Conservation (phyloP, 495 filamentous ascomycete genomes). For the Podospora didyma region DNA sequence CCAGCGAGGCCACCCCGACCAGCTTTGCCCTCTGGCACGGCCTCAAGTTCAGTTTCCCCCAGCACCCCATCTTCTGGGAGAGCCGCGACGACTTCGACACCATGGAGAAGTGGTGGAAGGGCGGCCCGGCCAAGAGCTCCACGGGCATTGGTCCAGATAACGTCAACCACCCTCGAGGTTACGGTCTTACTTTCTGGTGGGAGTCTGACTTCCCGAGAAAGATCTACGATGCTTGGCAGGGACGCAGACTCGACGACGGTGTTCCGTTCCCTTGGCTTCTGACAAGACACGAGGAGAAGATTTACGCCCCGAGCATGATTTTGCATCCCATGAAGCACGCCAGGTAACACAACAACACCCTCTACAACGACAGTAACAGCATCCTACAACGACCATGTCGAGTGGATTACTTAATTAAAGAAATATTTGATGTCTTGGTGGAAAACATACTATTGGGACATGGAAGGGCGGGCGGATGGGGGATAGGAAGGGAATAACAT, state of each 20-base stretch:
- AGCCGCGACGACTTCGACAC: constrained; percentile 14
- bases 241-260: constrained; percentile 7
- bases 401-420: too few species aligned
- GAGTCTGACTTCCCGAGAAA: constrained; percentile 23
- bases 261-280: constrained; percentile 22
- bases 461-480: too few species aligned
- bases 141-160: constrained; percentile 24
- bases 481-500: too few species aligned
- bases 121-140: constrained; percentile 23
- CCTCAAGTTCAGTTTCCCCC: constrained; percentile 36
- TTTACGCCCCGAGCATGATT: constrained; percentile 28
- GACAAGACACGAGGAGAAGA: constrained; percentile 16
- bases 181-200: constrained; percentile 32
- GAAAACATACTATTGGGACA: too few species aligned
- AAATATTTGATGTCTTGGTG: too few species aligned
- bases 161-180: constrained; percentile 19
- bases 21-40: constrained; percentile 40
- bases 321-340: constrained; percentile 32
- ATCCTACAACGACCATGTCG: too few species aligned
- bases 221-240: constrained; percentile 24
- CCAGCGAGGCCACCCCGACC: constrained; percentile 35
- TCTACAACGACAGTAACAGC: background rate
- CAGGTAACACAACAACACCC: background rate
- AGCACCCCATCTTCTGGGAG: constrained; percentile 30
- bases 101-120: constrained; percentile 30